Base-by-base conservation (phyloP, 441 rosid species). In the Omphalea diandra region DNA sequence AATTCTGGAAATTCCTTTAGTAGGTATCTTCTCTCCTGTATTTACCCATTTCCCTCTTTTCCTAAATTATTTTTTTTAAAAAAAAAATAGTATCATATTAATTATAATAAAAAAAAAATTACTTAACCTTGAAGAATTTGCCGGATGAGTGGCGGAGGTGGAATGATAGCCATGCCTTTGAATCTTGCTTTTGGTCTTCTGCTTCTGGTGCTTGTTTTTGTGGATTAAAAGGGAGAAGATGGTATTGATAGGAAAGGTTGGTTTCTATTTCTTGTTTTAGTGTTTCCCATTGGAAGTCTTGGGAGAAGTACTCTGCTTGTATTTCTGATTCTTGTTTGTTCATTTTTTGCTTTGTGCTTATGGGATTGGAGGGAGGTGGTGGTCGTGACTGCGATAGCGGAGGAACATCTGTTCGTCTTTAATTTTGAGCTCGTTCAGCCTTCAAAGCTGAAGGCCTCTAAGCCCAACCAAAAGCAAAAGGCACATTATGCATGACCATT, bases 71-170 rank as follows among this genome's bases (percentile, higher is more conserved):
- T n/a, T n/a, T n/a, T n/a, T n/a, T n/a, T n/a, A 50, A 40, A 33
- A 54, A 32, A 12, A 20, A 54, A 53, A 33, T 0, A 69, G n/a
- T 54, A 65, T 40, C 22, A 15, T 52, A 27, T 57, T 46, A 7
- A 14, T 32, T 52, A 62, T n/a, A 31, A 17, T 59, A 26, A 31
- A 22, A 43, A 36, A 35, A 40, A n/a, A n/a, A n/a, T n/a, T n/a
- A n/a, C n/a, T n/a, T n/a, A n/a, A 89, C 97, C 95, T 90, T 94
- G 87, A 92, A 94, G 88, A 88, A 94, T 72, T 85, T 87, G 22
- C 91, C 97, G 2, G 97, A 76, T 62, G 90, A 86, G 75, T 90
- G 98, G 73, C 88, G 88, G 36, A 75, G 49, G 78, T 90, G 95
- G 79, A 94, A 94, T 20, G 69, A 76, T 66, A 85, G 79, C 97